Percentiles rank a stretch among this genome's conserved stretches.
Conservation (phyloP, 108 stramenopile genomes). For the Fragilariopsis cylindrus region DNA sequence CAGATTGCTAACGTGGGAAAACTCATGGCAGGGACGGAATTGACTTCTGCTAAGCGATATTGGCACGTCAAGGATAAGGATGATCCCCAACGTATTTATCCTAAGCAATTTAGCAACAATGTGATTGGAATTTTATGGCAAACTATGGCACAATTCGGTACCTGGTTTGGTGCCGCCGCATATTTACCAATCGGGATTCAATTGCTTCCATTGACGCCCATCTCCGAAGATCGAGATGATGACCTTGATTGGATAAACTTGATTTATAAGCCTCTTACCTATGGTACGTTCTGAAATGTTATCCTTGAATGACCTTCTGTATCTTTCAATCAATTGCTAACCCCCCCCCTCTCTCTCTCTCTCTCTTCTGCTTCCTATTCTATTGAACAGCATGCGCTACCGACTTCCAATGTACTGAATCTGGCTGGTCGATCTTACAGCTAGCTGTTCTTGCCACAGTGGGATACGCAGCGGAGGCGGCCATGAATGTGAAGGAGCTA, state of each 20-base stretch:
- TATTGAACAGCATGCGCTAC: slow-evolving; percentile 50
- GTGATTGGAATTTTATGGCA: slow-evolving; percentile 85
- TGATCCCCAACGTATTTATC: slow-evolving; percentile 45
- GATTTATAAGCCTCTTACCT: slow-evolving; percentile 74
- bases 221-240: slow-evolving; percentile 89
- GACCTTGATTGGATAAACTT: slow-evolving; percentile 74
- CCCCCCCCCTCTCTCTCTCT: too few relatives aligned
- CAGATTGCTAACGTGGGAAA: slow-evolving; percentile 68
- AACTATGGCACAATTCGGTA: slow-evolving; percentile 68
- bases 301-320: too few relatives aligned
- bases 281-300: not conserved
- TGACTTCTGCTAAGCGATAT: slow-evolving; percentile 81
- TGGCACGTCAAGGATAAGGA: slow-evolving; percentile 78
- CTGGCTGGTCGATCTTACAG: slow-evolving; percentile 68
- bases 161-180: slow-evolving; percentile 70
- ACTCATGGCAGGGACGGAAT: slow-evolving; percentile 78
- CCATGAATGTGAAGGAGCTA: slow-evolving; percentile 39
- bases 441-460: slow-evolving; percentile 70
- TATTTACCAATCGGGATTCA: slow-evolving; percentile 84
- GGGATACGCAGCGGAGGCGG: slow-evolving; percentile 65
- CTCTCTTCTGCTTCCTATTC: too few relatives aligned
- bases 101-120: slow-evolving; percentile 47
- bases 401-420: slow-evolving; percentile 46
- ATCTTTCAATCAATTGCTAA: too few relatives aligned
- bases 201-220: slow-evolving; percentile 83